phyloP scores from a whole-genome alignment of 345 rosid genomes.

The Viola odorata region DNA sequence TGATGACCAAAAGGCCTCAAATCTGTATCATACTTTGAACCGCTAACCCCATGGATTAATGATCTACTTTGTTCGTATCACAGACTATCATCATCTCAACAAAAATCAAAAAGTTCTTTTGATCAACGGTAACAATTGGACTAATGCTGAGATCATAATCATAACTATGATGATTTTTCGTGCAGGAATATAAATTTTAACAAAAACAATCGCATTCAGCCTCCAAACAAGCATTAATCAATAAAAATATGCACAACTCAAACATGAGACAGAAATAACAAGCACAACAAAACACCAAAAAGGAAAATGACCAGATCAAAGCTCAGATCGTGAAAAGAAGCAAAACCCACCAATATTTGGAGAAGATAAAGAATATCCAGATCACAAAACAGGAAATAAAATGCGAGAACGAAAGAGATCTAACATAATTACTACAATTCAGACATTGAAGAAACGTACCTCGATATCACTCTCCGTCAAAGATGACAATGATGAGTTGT shows the following conservation, averaged over 20 bases:
- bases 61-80: slow-evolving; percentile 1
- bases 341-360: slow-evolving; percentile 11
- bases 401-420: slow-evolving; percentile 22
- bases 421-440: slow-evolving; percentile 9
- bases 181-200: neutral
- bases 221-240: neutral
- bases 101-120: neutral
- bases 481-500: slow-evolving; percentile 10
- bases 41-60: slow-evolving; percentile 5
- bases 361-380: slow-evolving; percentile 22
- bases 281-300: slow-evolving; percentile 13
- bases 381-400: slow-evolving; percentile 16
- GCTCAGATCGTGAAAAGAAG: slow-evolving; percentile 16
- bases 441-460: slow-evolving; percentile 10
- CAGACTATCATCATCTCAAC: slow-evolving; percentile 2
- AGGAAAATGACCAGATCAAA: slow-evolving; percentile 28
- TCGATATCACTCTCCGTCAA: neutral
- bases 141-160: no score
- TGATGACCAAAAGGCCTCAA: no score
- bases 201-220: neutral
- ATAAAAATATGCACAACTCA: neutral
- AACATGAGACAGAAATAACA: slow-evolving; percentile 8
- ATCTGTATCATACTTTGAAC: neutral
- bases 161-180: neutral
- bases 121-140: no score